These are phyloP conservation scores for Physcia stellaris DNA, from an alignment of 495 filamentous ascomycete genomes.

Conservation along the genomic window DNA sequence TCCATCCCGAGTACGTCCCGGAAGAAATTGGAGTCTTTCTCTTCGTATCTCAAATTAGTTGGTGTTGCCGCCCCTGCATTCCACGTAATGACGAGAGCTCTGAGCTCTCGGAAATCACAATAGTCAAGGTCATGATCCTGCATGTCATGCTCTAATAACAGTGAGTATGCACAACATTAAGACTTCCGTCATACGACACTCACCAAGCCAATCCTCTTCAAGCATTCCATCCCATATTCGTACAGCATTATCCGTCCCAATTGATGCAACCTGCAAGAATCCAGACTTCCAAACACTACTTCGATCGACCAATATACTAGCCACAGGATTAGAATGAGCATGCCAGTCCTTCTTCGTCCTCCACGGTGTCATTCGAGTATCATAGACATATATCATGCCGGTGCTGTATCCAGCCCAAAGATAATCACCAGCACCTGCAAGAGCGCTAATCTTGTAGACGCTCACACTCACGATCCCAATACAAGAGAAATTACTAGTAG, in stretches of 20 bases:
- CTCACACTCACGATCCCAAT: conserved; percentile 69
- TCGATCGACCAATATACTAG: conserved; percentile 59
- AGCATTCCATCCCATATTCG: conserved; percentile 88
- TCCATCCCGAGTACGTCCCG: conserved; percentile 55
- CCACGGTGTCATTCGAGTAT: conserved; percentile 72
- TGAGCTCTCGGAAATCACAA: conserved; percentile 72
- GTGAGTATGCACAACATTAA: background rate
- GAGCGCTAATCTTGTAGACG: conserved; percentile 86
- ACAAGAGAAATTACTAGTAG: conserved; percentile 57
- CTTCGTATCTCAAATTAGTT: conserved; percentile 54
- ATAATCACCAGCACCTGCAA: conserved; percentile 68
- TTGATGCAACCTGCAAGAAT: conserved; percentile 70
- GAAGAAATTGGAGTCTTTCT: conserved; percentile 59
- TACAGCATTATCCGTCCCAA: conserved; percentile 77
- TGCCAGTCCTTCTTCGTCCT: conserved; percentile 85
- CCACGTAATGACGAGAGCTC: conserved; percentile 75
- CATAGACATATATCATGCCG: conserved; percentile 91
- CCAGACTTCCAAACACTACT: conserved; percentile 81
- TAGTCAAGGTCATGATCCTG: conserved; percentile 65
- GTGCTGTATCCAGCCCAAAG: conserved; percentile 93
- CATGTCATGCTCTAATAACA: conserved; percentile 59
- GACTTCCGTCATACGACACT: conserved; percentile 12
- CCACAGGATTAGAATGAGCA: conserved; percentile 72
- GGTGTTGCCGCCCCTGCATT: conserved; percentile 91
- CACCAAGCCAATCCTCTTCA: conserved; percentile 83